Base-by-base conservation (phyloP, 108 stramenopile genomes). In the Nitzschia sp. region DNA sequence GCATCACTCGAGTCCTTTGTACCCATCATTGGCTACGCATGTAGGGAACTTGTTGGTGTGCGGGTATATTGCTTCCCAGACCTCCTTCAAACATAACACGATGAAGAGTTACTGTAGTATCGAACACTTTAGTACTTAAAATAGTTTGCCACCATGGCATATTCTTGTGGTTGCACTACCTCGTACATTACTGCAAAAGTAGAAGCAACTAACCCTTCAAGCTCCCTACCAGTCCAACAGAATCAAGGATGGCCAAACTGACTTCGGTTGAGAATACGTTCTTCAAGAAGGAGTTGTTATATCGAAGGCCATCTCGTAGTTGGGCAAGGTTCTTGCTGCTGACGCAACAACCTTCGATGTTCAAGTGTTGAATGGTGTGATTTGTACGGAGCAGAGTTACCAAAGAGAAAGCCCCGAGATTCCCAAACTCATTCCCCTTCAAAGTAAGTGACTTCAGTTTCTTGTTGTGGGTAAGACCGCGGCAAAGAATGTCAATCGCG, bases 211-310 rank as follows among this genome's bases (percentile, higher is more conserved):
- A 34, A 34, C 1, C 46, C 17, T 48, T 48, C 46, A 48, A 48
- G 7, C 55, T 53, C 10, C 55, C 66, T 20, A 67, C 15, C 66
- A 67, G 15, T 40, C 66, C 54, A 3, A 67, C 53, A 21, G 66
- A 55, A 42, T 67, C 66, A 19, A 67, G 24, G 41, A 67, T 67
- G 9, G 66, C 50, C 41, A 67, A 25, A 15, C 51, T 67, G 21
- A 67, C 37, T 55, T 67, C 66, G 8, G 53, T 15, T 0, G 66
- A 67, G 42, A 67, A 67, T 17, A 67, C 12, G 22, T 42, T 55
- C 41, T 67, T 67, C 21, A 67, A 24, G 20, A 67, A 67, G 9
- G 66, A 52, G 34, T 55, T 67, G 66, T 67, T 67, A 53, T 67
- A 67, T 1, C 66, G 66, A 39, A 67, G 53, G 17, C 25, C 66